Evolutionary conservation across 495 filamentous ascomycete species (phyloP).

Genomic region (Penicillium verhagenii): DNA sequence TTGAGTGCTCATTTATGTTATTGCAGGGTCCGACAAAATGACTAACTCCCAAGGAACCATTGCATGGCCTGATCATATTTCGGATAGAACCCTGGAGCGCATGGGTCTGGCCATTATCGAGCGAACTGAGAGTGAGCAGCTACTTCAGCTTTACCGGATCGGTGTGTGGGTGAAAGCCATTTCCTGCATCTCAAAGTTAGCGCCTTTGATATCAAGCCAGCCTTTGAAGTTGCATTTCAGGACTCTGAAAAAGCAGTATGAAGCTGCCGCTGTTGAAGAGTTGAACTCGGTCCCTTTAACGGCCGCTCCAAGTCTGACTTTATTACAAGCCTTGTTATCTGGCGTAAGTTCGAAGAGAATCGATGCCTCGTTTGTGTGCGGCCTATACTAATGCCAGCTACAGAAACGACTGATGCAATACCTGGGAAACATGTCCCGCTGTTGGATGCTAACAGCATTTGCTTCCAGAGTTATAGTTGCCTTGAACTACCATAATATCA

Average conservation of each 20-base stretch:
- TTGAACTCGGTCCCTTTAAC: slow-evolving; percentile 24
- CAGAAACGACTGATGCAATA: slow-evolving; percentile 31
- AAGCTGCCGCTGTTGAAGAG: slow-evolving; percentile 18
- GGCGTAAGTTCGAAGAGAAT: slow-evolving; percentile 21
- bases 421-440: slow-evolving; percentile 27
- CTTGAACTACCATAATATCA: slow-evolving; percentile 30
- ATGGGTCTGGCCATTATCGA: slow-evolving; percentile 31
- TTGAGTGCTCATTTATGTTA: not conserved
- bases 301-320: slow-evolving; percentile 23
- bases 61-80: slow-evolving; percentile 33
- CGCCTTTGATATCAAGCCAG: slow-evolving; percentile 19
- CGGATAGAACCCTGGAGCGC: slow-evolving; percentile 20
- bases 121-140: slow-evolving; percentile 20
- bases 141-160: slow-evolving; percentile 23
- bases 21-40: slow-evolving; percentile 19
- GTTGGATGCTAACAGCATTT: slow-evolving; percentile 27
- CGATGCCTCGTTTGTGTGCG: not conserved
- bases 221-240: slow-evolving; percentile 20
- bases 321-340: slow-evolving; percentile 29
- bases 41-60: slow-evolving; percentile 26
- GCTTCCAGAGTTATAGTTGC: slow-evolving; percentile 27
- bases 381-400: not conserved
- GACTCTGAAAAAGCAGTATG: slow-evolving; percentile 24
- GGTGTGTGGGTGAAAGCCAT: slow-evolving; percentile 28
- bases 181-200: slow-evolving; percentile 22